Base-by-base conservation (phyloP, 306 rosid genomes). In the Pterocarpus santalinus region DNA sequence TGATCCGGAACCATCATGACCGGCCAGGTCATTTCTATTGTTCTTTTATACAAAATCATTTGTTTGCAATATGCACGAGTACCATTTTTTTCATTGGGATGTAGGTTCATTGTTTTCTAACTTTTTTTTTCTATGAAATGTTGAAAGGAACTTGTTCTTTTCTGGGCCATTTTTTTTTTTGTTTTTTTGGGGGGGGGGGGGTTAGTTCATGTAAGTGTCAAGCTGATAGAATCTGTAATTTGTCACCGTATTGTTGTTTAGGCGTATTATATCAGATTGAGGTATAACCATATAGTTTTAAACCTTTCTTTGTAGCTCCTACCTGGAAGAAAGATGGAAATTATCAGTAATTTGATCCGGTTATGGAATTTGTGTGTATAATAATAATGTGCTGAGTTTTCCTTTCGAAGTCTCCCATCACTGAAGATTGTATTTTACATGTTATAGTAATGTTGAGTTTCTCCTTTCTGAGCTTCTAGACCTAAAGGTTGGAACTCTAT, bases 1-100 rank as follows among this genome's bases (percentile, higher is more conserved):
- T 84, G 98, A 90, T 8, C 78, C 79, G 44, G 97, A 91, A 69
- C 84, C 93, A n/a, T 91, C 84, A 38, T 89, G 89, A 92, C 72
- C 3, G 39, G 69, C 75, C 17, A 16, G 41, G 43, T 62, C 4
- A 68, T 73, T 82, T 73, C 76, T 33, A 7, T 38, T 63, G 66
- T 68, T 88, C 80, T n/a, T 80, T 38, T 67, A 81, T 81, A 84
- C 90, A 80, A 77, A 85, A 81, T 81, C 87, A 86, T 88, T 89
- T 83, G 80, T 91, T 90, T 51, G 78, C 87, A 83, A 83, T 75
- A 60, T 72, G 82, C 89, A 38, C 62, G 53, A 51, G 80, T 83
- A 85, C 81, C 73, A 80, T 85, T 85, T 81, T 86, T 73, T 91
- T 78, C 47, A 83, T 79, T 33, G 78, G 82, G 81, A 86, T 73